Percentiles rank a stretch among this genome's conserved stretches.
phyloP scores from a whole-genome alignment of 75 land plant genomes.

The Pinus tabuliformis region DNA sequence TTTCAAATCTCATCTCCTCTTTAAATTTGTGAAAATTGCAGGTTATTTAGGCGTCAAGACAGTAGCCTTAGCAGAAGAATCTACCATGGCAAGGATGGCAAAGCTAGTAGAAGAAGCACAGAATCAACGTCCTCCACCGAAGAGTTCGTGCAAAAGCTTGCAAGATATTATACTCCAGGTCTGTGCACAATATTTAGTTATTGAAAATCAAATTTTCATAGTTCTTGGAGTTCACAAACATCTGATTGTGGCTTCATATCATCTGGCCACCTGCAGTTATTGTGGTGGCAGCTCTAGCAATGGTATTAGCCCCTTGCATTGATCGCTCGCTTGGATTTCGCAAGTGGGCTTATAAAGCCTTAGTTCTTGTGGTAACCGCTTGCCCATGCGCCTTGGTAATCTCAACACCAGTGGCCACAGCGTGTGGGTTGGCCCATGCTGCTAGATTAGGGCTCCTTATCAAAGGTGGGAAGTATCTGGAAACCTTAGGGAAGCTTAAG shows the following conservation, averaged over 20 bases:
- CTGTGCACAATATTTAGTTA: not conserved
- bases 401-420: conserved; percentile 86
- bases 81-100: conserved; percentile 81
- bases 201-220: not conserved
- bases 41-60: conserved; percentile 83
- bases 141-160: conserved; percentile 63
- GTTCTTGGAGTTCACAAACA: too few relatives aligned
- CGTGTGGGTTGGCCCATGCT: conserved; percentile 79
- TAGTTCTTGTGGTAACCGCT: conserved; percentile 84
- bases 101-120: conserved; percentile 93
- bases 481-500: conserved; percentile 59
- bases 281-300: conserved; percentile 42
- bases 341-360: conserved; percentile 70
- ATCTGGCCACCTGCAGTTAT: conserved; percentile 39
- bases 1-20: too few relatives aligned
- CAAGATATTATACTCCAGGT: conserved; percentile 96
- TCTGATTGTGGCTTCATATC: too few relatives aligned
- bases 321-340: conserved; percentile 15
- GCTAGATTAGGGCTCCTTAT: conserved; percentile 18
- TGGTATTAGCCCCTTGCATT: conserved; percentile 60
- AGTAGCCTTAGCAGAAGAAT: conserved; percentile 74
- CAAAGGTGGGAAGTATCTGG: conserved; percentile 73
- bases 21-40: conserved; percentile 12
- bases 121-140: conserved; percentile 62
- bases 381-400: conserved; percentile 94